Evolutionary conservation across 2,329 filamentous ascomycete genomes (phyloP), one percentile per base, ranked within the genome.

Genomic region (Trichoderma breve): DNA sequence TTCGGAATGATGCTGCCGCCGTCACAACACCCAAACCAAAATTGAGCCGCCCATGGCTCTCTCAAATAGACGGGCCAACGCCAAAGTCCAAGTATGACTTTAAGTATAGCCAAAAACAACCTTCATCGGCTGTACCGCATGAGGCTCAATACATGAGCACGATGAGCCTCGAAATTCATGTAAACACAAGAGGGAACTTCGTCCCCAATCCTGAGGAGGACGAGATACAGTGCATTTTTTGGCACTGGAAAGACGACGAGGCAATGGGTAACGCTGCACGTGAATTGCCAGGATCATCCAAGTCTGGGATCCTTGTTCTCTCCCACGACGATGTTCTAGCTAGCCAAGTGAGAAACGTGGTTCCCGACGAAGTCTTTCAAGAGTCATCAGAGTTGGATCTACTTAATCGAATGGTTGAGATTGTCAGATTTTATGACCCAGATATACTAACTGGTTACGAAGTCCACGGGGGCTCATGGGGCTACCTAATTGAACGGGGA

Each of bases 401-500:
- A 34, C 89, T 99, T 79, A 92, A 93, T 57, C 88, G 90, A n/a
- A 88, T 98, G 81, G 91, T 97, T 18, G 92, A 96, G 75, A 91
- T 97, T 76, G 95, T 99, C 24, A 90, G 94, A 47, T 84, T 85
- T 3, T 87, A 92, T 76, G 96, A 99, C 79, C 96, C 96, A 0
- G 96, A 99, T 77, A 93, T 99, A 32, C 84, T 99, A 55, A 96
- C 95, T 0, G 96, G 96, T 0, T 99, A 96, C 76, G 96, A 99
- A 81, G 94, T 98, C 0, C 94, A 98, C 78, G 93, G 94, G 68
- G 88, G 90, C 72, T 98, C 95, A 0, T 99, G 96, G 96, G 96
- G 97, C 1, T 99, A 97, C 80, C 81, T 99, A 47, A 95, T 98
- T 63, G 95, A 99, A 82, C 89, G 96, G 66, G 95, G 95, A 14